Evolutionary conservation across 2,329 filamentous ascomycete genomes (phyloP), one percentile per base, ranked within the genome.

Genomic region (Elsinoe ampelina): DNA sequence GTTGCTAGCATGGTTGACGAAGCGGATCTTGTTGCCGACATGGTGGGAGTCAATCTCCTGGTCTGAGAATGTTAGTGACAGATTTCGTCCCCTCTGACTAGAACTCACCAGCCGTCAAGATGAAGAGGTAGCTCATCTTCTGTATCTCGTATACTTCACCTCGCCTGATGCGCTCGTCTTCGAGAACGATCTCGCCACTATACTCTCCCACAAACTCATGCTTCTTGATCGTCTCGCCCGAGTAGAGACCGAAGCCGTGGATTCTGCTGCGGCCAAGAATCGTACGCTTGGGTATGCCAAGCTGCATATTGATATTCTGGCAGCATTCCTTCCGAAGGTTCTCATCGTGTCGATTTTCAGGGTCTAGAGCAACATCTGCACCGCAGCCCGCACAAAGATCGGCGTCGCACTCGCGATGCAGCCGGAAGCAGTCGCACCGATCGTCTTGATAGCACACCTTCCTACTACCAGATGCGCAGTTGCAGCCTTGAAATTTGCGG

Each of bases 131-230:
- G n/a, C 82, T 85, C 3, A 82, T 78, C 62, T 80, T 80, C 19
- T 80, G 79, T 43, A 77, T 71, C 57, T 80, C 77, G 61, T 83
- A 80, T 56, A 86, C 79, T 57, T 83, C 83, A 70, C 85, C 84
- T 36, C 87, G 78, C 2, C 86, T 80, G 20, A 87, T 81, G 2
- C 82, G 82, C 67, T 91, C 87, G 48, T 83, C 77, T 38, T 81
- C 79, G 3, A 81, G 83, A 58, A 92, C 84, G 10, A 89, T 75
- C 67, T 93, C 89, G 47, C 89, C 89, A 1, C 83, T 82, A 67
- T 93, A 93, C 67, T 93, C 89, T 32, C 87, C 85, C 15, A 93
- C 76, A 62, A 87, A 92, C n/a, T 87, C 84, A 54, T 84, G 82
- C 59, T 80, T 77, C 2, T 74, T 73, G 59, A 89, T 82, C 56